Evolutionary conservation across 257 asterid species (phyloP).

Genomic region (Solanum commersonii): DNA sequence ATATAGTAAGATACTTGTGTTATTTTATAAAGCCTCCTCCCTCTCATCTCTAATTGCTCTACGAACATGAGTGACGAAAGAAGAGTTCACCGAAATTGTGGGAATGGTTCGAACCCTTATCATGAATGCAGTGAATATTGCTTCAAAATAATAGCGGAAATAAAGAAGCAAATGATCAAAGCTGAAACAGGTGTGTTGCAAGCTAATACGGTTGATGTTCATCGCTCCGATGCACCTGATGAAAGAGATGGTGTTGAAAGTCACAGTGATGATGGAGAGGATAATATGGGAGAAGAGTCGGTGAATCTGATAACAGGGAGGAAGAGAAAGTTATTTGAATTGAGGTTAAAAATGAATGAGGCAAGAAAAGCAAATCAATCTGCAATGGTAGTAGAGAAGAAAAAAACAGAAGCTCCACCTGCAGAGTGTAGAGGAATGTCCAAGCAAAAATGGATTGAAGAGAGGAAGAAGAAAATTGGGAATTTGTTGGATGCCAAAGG

Average conservation of each 20-base stretch:
- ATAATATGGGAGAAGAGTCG: too few relatives aligned
- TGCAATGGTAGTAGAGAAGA: slow-evolving; percentile 87
- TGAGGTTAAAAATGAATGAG: slow-evolving; percentile 21
- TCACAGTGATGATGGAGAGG: too few relatives aligned
- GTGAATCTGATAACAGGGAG: not conserved
- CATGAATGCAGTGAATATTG: slow-evolving; percentile 63
- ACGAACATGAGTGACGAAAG: slow-evolving; percentile 31
- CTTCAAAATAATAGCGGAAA: slow-evolving; percentile 48
- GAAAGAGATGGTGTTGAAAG: too few relatives aligned
- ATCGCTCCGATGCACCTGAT: too few relatives aligned
- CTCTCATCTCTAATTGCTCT: too few relatives aligned
- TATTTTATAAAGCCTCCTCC: too few relatives aligned
- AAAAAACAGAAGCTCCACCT: slow-evolving; percentile 26
- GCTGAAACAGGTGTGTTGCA: slow-evolving; percentile 20
- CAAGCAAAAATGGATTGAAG: slow-evolving; percentile 78
- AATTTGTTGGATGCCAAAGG: slow-evolving; percentile 86
- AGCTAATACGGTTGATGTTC: not conserved
- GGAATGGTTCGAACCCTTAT: slow-evolving; percentile 53
- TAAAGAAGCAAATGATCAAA: slow-evolving; percentile 23
- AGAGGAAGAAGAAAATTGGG: slow-evolving; percentile 89
- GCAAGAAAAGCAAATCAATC: slow-evolving; percentile 91
- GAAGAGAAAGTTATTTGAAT: not conserved
- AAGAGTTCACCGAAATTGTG: slow-evolving; percentile 60
- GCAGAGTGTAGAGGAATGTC: too few relatives aligned
- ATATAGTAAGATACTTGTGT: not conserved